Evolutionary conservation across 2,329 filamentous ascomycete species (phyloP).

Genomic region (Scortechinia acanthostroma): DNA sequence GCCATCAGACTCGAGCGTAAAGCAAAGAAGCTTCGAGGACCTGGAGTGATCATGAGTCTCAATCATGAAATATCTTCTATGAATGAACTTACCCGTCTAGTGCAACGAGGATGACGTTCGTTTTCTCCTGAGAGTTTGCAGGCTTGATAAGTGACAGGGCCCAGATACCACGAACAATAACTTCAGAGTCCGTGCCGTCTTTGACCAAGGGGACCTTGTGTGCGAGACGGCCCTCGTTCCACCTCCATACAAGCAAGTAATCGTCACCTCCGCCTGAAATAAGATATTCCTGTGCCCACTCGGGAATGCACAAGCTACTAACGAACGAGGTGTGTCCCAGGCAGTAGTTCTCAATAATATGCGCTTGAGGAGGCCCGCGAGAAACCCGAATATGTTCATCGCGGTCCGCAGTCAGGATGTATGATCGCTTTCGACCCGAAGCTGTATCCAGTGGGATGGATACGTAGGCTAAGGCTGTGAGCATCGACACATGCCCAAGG

Average conservation of each 20-base stretch:
- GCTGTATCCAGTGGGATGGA: constrained; percentile 30
- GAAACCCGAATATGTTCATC: constrained; percentile 81
- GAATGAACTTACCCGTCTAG: not conserved
- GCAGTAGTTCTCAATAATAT: constrained; percentile 85
- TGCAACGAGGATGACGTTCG: not conserved
- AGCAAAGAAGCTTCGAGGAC: not conserved
- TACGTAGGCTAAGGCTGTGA: constrained; percentile 66
- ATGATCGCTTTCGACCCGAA: constrained; percentile 28
- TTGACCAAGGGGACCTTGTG: constrained; percentile 23
- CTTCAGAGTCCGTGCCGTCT: not conserved
- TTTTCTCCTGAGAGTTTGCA: no score
- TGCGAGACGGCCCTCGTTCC: constrained; percentile 49
- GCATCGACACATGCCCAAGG: constrained; percentile 89
- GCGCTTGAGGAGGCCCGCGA: constrained; percentile 68
- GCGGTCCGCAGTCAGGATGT: constrained; percentile 47
- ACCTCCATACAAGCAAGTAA: constrained; percentile 76
- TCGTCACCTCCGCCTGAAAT: constrained; percentile 83
- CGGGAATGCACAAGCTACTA: constrained; percentile 64
- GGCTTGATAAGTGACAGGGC: not conserved
- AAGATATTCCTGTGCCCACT: constrained; percentile 47
- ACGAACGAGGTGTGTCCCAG: constrained; percentile 83
- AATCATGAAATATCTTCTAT: not conserved
- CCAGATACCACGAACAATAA: not conserved
- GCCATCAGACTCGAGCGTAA: not conserved
- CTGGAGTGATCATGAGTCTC: not conserved